Evolutionary conservation across 148 eudicot genomes (phyloP).

Genomic region (Diospyros kaki): DNA sequence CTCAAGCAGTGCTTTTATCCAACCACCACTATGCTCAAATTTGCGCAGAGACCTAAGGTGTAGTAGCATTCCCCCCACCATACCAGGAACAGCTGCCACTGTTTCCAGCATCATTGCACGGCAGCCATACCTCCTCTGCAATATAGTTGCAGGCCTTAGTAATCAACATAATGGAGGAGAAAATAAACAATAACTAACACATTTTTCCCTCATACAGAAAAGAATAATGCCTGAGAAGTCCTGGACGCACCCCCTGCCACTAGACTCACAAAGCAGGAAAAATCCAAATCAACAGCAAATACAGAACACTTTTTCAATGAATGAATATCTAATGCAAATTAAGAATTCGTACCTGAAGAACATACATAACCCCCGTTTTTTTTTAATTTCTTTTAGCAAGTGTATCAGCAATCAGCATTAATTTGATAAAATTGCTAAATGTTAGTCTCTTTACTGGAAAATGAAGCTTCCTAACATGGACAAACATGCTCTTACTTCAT

Average conservation of each 20-base stretch:
- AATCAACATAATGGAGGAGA: not conserved
- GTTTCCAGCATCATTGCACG: constrained; percentile 99
- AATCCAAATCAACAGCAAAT: no score
- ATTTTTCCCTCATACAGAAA: no score
- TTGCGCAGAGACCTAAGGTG: constrained; percentile 80
- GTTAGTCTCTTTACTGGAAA: no score
- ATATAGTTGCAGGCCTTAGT: constrained; percentile 4
- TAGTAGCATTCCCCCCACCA: constrained; percentile 84
- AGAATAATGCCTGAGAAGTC: no score
- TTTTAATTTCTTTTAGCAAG: no score
- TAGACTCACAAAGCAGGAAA: no score
- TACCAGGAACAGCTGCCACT: constrained; percentile 91
- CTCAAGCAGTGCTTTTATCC: constrained; percentile 90
- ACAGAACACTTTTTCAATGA: not conserved
- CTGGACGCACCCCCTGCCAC: no score
- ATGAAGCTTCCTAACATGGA: not conserved
- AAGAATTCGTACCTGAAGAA: no score
- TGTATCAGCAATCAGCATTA: no score
- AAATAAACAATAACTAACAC: not conserved
- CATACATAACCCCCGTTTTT: no score
- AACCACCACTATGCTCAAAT: constrained; percentile 88
- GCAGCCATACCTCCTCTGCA: constrained; percentile 79
- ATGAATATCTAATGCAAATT: no score
- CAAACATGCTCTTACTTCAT: not conserved
- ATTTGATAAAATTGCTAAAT: no score